phyloP scores from a whole-genome alignment of 306 rosid genomes.

The Castanea crenata region DNA sequence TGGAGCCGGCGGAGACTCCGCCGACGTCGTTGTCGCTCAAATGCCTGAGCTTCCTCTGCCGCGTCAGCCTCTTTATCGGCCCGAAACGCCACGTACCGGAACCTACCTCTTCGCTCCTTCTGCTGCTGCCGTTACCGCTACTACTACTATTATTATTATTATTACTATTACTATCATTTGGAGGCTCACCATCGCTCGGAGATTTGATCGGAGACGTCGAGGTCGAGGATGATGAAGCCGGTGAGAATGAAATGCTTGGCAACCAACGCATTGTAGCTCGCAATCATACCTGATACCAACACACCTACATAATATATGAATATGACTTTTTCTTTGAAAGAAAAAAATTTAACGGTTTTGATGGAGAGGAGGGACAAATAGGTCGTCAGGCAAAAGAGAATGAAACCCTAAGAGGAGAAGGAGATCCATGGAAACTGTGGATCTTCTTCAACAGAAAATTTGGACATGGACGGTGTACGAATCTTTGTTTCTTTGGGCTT shows the following conservation, averaged over 20 bases:
- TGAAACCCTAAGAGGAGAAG: not conserved
- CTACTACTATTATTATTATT: too few relatives aligned
- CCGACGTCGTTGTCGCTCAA: constrained; percentile 16
- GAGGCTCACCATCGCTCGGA: not conserved
- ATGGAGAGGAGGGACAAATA: not conserved
- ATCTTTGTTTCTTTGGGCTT: not conserved
- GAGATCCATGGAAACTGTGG: constrained; percentile 10
- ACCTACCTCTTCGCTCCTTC: not conserved
- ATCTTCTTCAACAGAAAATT: not conserved
- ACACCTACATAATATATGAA: not conserved
- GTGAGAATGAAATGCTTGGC: constrained; percentile 39
- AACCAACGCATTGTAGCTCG: constrained; percentile 65
- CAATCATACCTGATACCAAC: not conserved
- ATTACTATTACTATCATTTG: not conserved
- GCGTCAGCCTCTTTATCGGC: constrained; percentile 22
- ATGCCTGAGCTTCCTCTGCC: constrained; percentile 42
- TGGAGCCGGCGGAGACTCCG: constrained; percentile 6
- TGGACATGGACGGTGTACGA: not conserved
- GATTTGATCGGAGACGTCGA: constrained; percentile 20
- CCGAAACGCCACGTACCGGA: constrained; percentile 50
- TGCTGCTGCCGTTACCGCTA: too few relatives aligned
- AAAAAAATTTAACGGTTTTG: not conserved
- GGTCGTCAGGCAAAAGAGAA: not conserved
- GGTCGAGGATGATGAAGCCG: constrained; percentile 7
- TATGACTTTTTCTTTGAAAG: not conserved